Evolutionary conservation across 192 early-diverging fungal species (phyloP), one percentile per base, ranked within the genome.

Genomic region (Glomus cerebriforme): DNA sequence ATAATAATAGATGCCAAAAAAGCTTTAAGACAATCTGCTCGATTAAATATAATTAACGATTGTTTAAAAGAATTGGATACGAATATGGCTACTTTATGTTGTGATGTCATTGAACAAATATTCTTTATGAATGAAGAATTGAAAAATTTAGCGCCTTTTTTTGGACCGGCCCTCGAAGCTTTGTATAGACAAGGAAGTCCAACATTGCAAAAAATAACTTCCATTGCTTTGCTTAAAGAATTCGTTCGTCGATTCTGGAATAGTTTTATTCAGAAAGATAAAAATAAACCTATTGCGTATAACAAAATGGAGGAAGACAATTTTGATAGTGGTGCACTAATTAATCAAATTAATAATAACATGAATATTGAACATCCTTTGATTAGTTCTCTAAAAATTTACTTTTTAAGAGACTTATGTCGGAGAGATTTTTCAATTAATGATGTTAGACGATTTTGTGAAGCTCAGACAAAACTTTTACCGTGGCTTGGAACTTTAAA

Each of bases 181-280:
- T 32, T 80, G 12, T 7, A 2, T 66, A 31, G 29, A 5, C 19
- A 22, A 22, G 43, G 9, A n/a, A 1, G 6, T 7, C 26, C 31
- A 75, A 1, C 17, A 24, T 75, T 80, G 27, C 79, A 80, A 58
- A 34, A 12, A n/a, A 75, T 80, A 58, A 45, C 24, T 45, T 22
- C 73, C 45, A 67, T 80, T n/a, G 72, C 79, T 7, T 65, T 74
- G 7, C 19, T 80, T 22, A 80, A 80, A 75, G 59, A 80, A 64
- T 75, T 80, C 67, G 49, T 80, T 32, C 54, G 59, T 34, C n/a
- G 34, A 35, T 59, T 80, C 24, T 54, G 79, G 62, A 22, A 73
- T 13, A 27, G n/a, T 17, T 27, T 31, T 12, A 12, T 47, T 35
- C 59, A 29, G 7, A 60, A 80, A 24, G n/a, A 72, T 31, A n/a